phyloP scores from a whole-genome alignment of 2,329 filamentous ascomycete genomes.

The Alternaria panax region DNA sequence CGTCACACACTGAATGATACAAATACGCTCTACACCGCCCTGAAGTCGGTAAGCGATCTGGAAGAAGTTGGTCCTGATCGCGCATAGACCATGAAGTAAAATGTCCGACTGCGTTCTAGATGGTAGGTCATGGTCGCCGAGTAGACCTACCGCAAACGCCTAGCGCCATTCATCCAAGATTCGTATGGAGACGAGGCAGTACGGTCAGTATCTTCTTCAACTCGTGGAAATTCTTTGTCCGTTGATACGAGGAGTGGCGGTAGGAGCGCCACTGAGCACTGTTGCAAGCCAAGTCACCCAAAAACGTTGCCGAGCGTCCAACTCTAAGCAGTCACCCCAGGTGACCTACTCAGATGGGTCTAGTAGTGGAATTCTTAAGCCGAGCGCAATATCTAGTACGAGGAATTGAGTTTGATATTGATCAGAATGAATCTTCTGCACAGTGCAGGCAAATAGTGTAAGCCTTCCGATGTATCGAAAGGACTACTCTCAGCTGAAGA shows the following conservation, averaged over 20 bases:
- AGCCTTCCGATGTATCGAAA: not conserved
- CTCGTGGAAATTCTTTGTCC: slow-evolving; percentile 13
- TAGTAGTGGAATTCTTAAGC: not conserved
- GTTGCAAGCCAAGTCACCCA: slow-evolving; percentile 2
- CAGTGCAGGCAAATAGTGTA: not conserved
- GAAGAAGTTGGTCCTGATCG: not conserved
- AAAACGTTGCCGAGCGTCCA: not conserved
- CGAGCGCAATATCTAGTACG: not conserved
- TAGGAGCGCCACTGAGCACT: not conserved
- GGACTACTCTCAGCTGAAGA: not conserved
- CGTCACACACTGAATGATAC: not conserved
- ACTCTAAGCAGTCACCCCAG: not conserved
- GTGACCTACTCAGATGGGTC: not conserved
- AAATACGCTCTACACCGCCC: not conserved
- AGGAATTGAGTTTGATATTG: not conserved
- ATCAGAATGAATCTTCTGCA: not conserved
- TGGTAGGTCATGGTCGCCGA: not conserved
- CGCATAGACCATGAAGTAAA: not conserved
- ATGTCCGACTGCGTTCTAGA: not conserved
- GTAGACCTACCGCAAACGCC: not conserved
- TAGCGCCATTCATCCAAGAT: not conserved
- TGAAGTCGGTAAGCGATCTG: not conserved
- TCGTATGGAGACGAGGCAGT: not conserved
- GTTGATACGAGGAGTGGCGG: slow-evolving; percentile 2
- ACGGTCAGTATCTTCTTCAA: not conserved